Percentiles rank a stretch among this genome's conserved stretches.
These are phyloP conservation scores for Fusarium temperatum DNA, from an alignment of 2,329 filamentous ascomycete species.

Conservation along the genomic window DNA sequence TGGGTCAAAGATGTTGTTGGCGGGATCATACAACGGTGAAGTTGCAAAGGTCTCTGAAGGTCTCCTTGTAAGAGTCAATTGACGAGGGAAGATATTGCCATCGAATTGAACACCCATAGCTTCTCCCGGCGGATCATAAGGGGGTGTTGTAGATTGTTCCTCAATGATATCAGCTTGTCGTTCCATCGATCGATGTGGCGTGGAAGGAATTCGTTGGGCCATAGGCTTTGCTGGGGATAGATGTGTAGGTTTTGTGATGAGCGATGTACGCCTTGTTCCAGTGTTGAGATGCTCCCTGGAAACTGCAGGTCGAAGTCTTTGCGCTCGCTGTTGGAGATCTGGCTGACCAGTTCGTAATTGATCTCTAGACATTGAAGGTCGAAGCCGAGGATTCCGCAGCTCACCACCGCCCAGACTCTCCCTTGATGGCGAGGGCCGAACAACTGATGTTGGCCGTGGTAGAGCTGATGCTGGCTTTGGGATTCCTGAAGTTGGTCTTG, in stretches of 20 bases:
- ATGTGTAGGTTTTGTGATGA: constrained; percentile 29
- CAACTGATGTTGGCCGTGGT: constrained; percentile 39
- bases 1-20: constrained; percentile 29
- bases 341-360: constrained; percentile 44
- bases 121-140: constrained; percentile 37
- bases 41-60: constrained; percentile 42
- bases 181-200: constrained; percentile 30
- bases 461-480: constrained; percentile 43
- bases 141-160: constrained; percentile 39
- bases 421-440: constrained; percentile 44
- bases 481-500: constrained; percentile 46
- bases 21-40: constrained; percentile 37
- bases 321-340: constrained; percentile 47
- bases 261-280: constrained; percentile 33
- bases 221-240: constrained; percentile 27
- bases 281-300: constrained; percentile 52
- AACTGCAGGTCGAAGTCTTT: constrained; percentile 51
- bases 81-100: constrained; percentile 37
- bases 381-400: constrained; percentile 53
- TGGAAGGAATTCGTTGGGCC: constrained; percentile 29
- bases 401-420: constrained; percentile 45
- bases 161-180: constrained; percentile 33
- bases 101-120: constrained; percentile 34
- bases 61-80: constrained; percentile 45
- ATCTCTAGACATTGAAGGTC: constrained; percentile 52